These are phyloP conservation scores for Suillus brevipes DNA, from an alignment of 768 basidiomycete species.

Conservation along the genomic window DNA sequence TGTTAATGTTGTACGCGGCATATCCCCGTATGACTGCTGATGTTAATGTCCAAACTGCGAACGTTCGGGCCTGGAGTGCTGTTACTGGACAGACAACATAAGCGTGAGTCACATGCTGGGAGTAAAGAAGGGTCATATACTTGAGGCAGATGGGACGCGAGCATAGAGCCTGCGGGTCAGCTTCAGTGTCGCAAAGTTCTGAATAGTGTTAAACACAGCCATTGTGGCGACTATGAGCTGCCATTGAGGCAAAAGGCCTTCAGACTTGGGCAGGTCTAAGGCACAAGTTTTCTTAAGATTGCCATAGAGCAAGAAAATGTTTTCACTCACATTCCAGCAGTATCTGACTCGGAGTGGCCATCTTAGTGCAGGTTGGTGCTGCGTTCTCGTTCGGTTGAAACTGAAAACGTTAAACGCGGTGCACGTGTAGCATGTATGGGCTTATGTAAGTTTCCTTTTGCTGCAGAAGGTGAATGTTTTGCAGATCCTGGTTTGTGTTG, in stretches of 20 bases:
- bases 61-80: conserved; percentile 82
- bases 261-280: conserved; percentile 61
- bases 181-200: conserved; percentile 78
- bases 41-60: conserved; percentile 88
- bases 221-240: conserved; percentile 77
- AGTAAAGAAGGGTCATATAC: conserved; percentile 26
- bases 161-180: conserved; percentile 79
- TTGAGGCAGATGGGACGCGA: conserved; percentile 38
- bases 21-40: conserved; percentile 82
- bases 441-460: conserved; percentile 33
- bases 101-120: background rate
- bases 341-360: conserved; percentile 15
- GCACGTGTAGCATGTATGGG: background rate
- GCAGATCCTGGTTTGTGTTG: conserved; percentile 5
- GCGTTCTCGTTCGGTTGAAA: background rate
- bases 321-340: conserved; percentile 25
- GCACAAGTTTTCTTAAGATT: conserved; percentile 5
- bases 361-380: background rate
- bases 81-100: conserved; percentile 58
- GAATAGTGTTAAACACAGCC: conserved; percentile 82
- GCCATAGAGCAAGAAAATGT: background rate
- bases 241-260: conserved; percentile 84
- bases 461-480: conserved; percentile 18
- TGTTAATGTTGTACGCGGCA: conserved; percentile 85
- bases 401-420: conserved; percentile 16